Conservation (phyloP, 2,329 filamentous ascomycete genomes). For the Monosporascus sp. region DNA sequence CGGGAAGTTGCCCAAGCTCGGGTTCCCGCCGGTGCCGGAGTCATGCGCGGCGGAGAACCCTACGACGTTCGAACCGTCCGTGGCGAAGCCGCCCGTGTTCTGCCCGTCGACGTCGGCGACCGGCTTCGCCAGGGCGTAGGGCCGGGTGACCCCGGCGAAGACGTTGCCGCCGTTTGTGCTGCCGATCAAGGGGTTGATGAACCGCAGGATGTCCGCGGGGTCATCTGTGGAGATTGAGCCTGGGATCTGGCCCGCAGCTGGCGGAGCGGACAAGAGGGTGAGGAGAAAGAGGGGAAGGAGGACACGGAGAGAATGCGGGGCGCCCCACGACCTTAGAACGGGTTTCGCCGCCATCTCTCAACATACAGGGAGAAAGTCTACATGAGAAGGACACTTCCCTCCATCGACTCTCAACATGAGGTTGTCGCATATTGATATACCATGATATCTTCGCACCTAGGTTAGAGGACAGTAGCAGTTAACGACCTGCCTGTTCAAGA, state of each 20-base stretch:
- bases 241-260: neutral
- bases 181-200: conserved; percentile 46
- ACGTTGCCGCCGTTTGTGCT: conserved; percentile 53
- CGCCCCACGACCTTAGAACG: neutral
- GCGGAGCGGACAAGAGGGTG: neutral
- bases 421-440: too few relatives aligned
- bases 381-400: too few relatives aligned
- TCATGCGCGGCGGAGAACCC: conserved; percentile 47
- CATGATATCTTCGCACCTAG: too few relatives aligned
- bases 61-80: conserved; percentile 41
- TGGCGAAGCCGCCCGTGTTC: conserved; percentile 40
- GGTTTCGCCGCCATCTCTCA: too few relatives aligned
- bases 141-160: conserved; percentile 50
- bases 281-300: neutral
- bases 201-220: conserved; percentile 19
- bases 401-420: too few relatives aligned
- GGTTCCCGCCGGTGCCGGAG: conserved; percentile 39
- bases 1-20: conserved; percentile 42
- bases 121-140: conserved; percentile 52
- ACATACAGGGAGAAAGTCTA: too few relatives aligned
- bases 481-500: too few relatives aligned
- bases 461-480: too few relatives aligned
- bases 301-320: neutral
- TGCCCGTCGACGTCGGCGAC: conserved; percentile 46
- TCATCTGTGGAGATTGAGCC: neutral